Percentiles rank a stretch among this genome's conserved stretches.
phyloP scores from a whole-genome alignment of 495 filamentous ascomycete genomes.

The Talaromyces proteolyticus region DNA sequence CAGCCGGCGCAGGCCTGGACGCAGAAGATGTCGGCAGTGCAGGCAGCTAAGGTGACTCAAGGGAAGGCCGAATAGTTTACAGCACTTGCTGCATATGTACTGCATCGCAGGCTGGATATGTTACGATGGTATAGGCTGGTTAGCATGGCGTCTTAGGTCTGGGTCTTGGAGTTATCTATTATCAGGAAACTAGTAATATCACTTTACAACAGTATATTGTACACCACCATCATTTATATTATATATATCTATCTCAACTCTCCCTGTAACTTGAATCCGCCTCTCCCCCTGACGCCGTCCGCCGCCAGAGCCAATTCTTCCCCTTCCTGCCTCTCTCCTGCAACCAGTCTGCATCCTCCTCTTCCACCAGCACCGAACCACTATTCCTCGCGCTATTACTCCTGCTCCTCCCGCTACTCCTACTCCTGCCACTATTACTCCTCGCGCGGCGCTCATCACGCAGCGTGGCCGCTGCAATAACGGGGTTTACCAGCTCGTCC shows the following conservation, averaged over 20 bases:
- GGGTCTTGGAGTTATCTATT: background rate
- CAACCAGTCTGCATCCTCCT: slow-evolving; percentile 26
- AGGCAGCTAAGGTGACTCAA: slow-evolving; percentile 74
- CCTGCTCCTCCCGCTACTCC: slow-evolving; percentile 9
- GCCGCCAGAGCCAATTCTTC: slow-evolving; percentile 6
- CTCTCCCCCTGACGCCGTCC: background rate
- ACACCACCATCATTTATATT: too few relatives aligned
- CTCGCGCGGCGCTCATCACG: background rate
- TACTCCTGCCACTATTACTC: slow-evolving; percentile 1
- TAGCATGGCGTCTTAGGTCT: slow-evolving; percentile 2
- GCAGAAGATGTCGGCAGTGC: slow-evolving; percentile 91
- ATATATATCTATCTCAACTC: too few relatives aligned
- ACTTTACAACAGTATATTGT: too few relatives aligned
- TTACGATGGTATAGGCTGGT: too few relatives aligned
- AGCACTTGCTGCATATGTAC: too few relatives aligned
- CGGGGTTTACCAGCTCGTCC: background rate
- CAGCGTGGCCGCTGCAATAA: background rate
- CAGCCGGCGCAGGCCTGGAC: slow-evolving; percentile 83
- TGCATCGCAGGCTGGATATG: too few relatives aligned
- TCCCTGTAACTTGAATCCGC: background rate
- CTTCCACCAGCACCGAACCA: slow-evolving; percentile 40
- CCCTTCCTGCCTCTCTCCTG: slow-evolving; percentile 9
- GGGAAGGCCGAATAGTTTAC: slow-evolving; percentile 31
- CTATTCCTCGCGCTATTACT: slow-evolving; percentile 17
- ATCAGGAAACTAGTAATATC: background rate